Base-by-base conservation (phyloP, 2,329 filamentous ascomycete species). In the Epichloe scottii region DNA sequence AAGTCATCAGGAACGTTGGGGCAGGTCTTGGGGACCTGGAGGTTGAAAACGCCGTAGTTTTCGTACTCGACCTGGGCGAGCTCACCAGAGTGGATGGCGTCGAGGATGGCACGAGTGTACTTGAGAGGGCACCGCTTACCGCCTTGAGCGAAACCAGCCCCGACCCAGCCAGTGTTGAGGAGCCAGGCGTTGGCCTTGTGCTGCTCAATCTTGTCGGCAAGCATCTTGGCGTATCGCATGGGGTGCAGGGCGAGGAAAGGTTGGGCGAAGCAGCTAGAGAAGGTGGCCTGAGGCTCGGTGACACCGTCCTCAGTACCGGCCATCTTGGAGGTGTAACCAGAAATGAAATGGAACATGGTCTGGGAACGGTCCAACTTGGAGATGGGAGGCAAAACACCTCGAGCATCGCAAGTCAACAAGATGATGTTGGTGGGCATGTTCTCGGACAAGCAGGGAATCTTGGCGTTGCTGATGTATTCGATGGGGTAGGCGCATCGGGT, bases 291-390 rank as follows among this genome's bases (percentile, higher is more conserved):
- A 58, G 93, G 93, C 75, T 98, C 93, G 10, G 87, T 94, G 58
- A 98, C 83, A 65, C 93, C 93, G 59, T 96, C 89, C 75, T 98
- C 93, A 35, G 93, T 98, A 65, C 93, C 93, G 58, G 93, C 93
- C 93, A 98, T 98, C 84, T 98, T 98, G 67, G 91, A 97, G 57
- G 93, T 98, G 80, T 98, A 98, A 62, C 93, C 93, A 17, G 88
- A 95, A 73, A 98, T 98, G 83, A 98, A 98, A 80, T 98, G 93
- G 85, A 97, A 98, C 91, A 98, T 97, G 70, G 89, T 95, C 76
- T 97, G 93, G 63, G 88, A 82, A 58, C 85, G 81, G 77, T 86
- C 83, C 68, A 98, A 85, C 79, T 97, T 97, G 63, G 89, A 96
- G 73, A 98, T 97, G 46, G 93, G 93, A 52, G 93, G 93, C 51